A percentile compares a stretch with the other conserved stretches of the same genome.
Conservation (phyloP, 2,329 filamentous ascomycete genomes). For the Microcyclospora tardicrescens region DNA sequence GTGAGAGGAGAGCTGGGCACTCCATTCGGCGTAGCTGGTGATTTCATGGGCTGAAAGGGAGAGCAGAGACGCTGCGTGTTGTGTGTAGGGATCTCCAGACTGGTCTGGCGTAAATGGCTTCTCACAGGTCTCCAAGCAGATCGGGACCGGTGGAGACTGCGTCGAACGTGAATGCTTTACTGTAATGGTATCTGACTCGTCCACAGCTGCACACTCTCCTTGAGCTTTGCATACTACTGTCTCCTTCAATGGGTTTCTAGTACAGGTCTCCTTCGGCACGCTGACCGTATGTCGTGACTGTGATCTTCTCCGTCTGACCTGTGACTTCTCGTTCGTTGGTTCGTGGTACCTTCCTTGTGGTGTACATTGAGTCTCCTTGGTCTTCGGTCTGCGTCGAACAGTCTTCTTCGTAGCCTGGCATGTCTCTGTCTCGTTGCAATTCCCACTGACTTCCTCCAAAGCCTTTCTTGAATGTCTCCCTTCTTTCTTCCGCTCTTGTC, state of each 20-base stretch:
- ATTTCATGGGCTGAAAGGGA: slow-evolving; percentile 20
- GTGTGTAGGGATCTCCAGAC: slow-evolving; percentile 6
- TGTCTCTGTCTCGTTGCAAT: neutral
- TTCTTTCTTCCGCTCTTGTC: no score
- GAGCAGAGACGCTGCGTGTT: slow-evolving; percentile 17
- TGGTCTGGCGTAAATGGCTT: neutral
- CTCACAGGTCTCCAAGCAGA: neutral
- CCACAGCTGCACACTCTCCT: neutral
- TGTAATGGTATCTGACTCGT: no score
- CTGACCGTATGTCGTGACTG: no score
- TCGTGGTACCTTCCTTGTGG: no score
- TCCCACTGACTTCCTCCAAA: neutral
- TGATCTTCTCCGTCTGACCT: neutral
- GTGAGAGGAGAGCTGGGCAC: slow-evolving; percentile 26
- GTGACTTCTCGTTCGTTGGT: neutral
- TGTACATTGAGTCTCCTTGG: neutral
- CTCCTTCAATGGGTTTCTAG: neutral
- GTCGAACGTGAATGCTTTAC: neutral
- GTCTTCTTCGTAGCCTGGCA: neutral
- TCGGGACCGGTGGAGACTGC: neutral
- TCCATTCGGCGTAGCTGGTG: slow-evolving; percentile 30
- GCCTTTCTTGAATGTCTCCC: neutral
- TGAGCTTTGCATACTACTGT: neutral
- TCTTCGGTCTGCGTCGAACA: neutral
- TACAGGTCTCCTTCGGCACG: no score